phyloP scores from a whole-genome alignment of 2,329 filamentous ascomycete genomes.

The Colletotrichum destructivum region DNA sequence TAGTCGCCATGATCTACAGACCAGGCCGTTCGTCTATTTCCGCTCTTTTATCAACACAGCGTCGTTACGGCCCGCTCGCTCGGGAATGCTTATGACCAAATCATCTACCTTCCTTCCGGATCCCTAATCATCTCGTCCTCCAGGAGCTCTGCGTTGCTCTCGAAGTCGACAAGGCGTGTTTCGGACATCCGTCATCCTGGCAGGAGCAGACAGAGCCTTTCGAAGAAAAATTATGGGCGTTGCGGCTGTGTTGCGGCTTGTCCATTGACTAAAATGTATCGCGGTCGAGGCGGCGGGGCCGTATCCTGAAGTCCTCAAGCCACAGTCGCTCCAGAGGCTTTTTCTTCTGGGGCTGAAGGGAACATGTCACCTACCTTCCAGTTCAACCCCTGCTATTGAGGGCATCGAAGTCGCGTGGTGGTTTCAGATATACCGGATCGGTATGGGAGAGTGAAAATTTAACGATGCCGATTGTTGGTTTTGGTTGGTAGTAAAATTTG shows the following conservation, averaged over 20 bases:
- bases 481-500: not conserved
- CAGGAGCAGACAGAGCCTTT: constrained; percentile 43
- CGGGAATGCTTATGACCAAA: constrained; percentile 57
- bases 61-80: constrained; percentile 47
- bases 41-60: constrained; percentile 55
- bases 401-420: constrained; percentile 33
- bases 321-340: not conserved
- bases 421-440: constrained; percentile 25
- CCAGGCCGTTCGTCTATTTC: constrained; percentile 66
- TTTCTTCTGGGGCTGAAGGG: too few relatives aligned
- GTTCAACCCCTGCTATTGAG: constrained; percentile 46
- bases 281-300: not conserved
- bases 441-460: not conserved
- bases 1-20: constrained; percentile 67
- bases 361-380: constrained; percentile 52
- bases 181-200: constrained; percentile 58
- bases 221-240: constrained; percentile 48
- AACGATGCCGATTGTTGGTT: not conserved
- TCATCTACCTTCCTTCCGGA: constrained; percentile 63
- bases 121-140: constrained; percentile 67
- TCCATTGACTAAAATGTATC: not conserved
- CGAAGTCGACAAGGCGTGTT: constrained; percentile 45
- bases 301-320: not conserved
- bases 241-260: constrained; percentile 21
- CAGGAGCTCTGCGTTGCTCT: constrained; percentile 45